These are phyloP conservation scores for Rhododendron molle DNA, from an alignment of 148 eudicot species.

Conservation along the genomic window DNA sequence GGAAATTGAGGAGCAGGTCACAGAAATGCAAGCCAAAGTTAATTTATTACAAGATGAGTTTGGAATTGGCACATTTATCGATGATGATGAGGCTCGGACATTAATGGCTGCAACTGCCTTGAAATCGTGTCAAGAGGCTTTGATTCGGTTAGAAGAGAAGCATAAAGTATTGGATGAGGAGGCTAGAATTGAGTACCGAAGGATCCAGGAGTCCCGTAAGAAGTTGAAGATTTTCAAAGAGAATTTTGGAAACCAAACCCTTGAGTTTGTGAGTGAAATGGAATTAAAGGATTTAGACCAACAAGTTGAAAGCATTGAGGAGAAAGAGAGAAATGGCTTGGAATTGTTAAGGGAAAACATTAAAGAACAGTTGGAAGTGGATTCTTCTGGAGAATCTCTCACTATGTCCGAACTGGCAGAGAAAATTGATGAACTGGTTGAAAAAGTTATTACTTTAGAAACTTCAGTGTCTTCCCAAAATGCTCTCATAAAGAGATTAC, in stretches of 20 bases:
- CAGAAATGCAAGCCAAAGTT: constrained; percentile 56
- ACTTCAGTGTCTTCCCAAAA: constrained; percentile 51
- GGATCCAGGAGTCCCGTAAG: constrained; percentile 42
- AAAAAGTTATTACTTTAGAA: constrained; percentile 52
- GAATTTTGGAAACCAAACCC: neutral
- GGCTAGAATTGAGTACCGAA: constrained; percentile 45
- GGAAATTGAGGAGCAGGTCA: constrained; percentile 58
- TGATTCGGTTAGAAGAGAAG: constrained; percentile 44
- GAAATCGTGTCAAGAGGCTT: constrained; percentile 55
- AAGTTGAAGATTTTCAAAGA: constrained; percentile 42
- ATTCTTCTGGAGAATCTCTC: constrained; percentile 27
- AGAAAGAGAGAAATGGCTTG: constrained; percentile 21
- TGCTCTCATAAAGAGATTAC: constrained; percentile 53
- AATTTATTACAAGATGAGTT: constrained; percentile 65
- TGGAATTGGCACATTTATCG: constrained; percentile 54
- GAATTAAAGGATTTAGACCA: constrained; percentile 22
- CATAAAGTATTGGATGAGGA: constrained; percentile 37
- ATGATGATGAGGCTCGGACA: constrained; percentile 66
- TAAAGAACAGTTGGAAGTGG: constrained; percentile 32
- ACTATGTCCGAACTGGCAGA: constrained; percentile 65
- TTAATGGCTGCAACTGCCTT: constrained; percentile 63
- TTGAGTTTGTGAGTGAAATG: neutral
- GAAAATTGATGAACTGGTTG: constrained; percentile 71
- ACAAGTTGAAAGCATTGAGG: constrained; percentile 18
- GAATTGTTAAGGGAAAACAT: constrained; percentile 30